phyloP scores from a whole-genome alignment of 768 basidiomycete genomes.

The Boletus patriciae region DNA sequence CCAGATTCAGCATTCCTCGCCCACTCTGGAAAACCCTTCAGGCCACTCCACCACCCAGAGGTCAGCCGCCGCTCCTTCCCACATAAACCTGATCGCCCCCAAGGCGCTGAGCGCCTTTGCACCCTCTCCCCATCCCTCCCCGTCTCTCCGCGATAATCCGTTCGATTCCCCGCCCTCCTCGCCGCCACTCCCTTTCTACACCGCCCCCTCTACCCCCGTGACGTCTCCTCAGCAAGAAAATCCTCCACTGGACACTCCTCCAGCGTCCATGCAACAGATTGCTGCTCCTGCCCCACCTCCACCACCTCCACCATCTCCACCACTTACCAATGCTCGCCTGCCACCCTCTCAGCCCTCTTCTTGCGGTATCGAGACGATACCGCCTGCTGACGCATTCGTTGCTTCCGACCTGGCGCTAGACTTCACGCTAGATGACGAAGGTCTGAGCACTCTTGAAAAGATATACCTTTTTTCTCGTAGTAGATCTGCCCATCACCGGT shows the following conservation, averaged over 20 bases:
- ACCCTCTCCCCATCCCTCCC: conserved; percentile 35
- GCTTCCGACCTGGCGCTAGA: conserved; percentile 36
- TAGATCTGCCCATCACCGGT: conserved; percentile 61
- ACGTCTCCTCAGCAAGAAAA: conserved; percentile 42
- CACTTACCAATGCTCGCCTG: conserved; percentile 23
- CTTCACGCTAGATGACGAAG: conserved; percentile 69
- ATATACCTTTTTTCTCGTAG: conserved; percentile 89
- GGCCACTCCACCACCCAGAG: conserved; percentile 14
- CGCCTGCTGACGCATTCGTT: conserved; percentile 26
- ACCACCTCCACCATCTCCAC: conserved; percentile 31
- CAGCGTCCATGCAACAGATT: conserved; percentile 20
- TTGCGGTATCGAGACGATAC: conserved; percentile 29
- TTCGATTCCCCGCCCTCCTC: conserved; percentile 39
- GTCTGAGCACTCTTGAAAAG: conserved; percentile 81
- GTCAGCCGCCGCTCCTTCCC: conserved; percentile 31
- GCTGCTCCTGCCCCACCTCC: conserved; percentile 19
- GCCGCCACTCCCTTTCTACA: conserved; percentile 44
- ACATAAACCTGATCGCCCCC: conserved; percentile 34
- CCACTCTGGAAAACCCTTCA: conserved; percentile 16
- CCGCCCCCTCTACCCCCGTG: conserved; percentile 49
- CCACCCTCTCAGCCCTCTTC: conserved; percentile 26
- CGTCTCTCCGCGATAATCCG: conserved; percentile 37
- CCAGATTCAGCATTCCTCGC: conserved; percentile 26
- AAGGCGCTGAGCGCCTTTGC: conserved; percentile 33
- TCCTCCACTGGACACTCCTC: conserved; percentile 24